phyloP scores from a whole-genome alignment of 2,329 filamentous ascomycete species.

The Saccharata proteae region DNA sequence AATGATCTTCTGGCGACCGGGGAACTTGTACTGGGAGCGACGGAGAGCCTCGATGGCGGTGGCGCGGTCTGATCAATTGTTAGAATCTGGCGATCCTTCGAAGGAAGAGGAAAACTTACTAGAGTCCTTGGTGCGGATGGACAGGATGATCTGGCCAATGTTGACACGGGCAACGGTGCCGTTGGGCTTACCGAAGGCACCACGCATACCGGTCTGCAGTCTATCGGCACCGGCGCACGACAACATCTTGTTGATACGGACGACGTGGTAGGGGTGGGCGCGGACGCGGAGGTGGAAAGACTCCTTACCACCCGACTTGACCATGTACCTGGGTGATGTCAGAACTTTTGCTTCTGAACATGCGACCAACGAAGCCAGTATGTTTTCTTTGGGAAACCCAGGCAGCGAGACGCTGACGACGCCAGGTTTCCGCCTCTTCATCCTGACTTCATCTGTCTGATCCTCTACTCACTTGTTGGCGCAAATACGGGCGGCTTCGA shows the following conservation, averaged over 20 bases:
- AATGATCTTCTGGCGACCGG: conserved; percentile 99
- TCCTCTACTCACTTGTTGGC: conserved; percentile 94
- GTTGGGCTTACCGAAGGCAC: conserved; percentile 99
- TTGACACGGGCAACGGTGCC: conserved; percentile 98
- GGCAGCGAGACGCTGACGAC: no score
- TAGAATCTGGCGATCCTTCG: not conserved
- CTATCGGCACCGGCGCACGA: conserved; percentile 99
- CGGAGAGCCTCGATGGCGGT: conserved; percentile 96
- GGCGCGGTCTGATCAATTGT: conserved; percentile 49
- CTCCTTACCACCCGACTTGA: conserved; percentile 59
- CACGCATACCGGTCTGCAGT: conserved; percentile 99
- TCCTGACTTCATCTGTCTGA: no score
- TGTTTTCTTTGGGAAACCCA: no score
- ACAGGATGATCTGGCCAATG: conserved; percentile 98
- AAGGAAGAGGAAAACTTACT: conserved; percentile 33
- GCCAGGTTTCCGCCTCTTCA: no score
- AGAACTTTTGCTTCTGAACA: no score
- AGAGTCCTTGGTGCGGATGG: conserved; percentile 89
- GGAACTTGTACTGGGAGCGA: conserved; percentile 99
- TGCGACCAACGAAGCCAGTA: no score
- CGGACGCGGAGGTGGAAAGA: conserved; percentile 61
- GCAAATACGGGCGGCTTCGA: conserved; percentile 99
- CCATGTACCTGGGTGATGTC: conserved; percentile 53
- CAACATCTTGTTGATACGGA: conserved; percentile 99
- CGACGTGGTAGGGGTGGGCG: conserved; percentile 98